Conservation (phyloP, 495 filamentous ascomycete species). For the Penicillium paradoxum region DNA sequence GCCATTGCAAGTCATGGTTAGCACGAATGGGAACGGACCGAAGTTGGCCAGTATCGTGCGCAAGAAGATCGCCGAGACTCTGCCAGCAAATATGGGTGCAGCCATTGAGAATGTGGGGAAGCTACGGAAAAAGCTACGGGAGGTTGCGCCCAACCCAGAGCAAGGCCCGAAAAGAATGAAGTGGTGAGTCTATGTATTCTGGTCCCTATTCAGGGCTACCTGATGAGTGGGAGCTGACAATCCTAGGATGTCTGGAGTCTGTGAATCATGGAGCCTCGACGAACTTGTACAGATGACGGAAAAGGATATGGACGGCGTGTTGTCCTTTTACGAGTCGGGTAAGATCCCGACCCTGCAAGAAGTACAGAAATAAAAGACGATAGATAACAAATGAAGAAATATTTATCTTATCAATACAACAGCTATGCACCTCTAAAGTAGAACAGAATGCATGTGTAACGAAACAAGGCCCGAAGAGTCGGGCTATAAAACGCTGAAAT, state of each 20-base stretch:
- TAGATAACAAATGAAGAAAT: slow-evolving; percentile 1
- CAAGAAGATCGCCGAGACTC: slow-evolving; percentile 67
- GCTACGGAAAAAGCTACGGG: slow-evolving; percentile 72
- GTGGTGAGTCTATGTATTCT: slow-evolving; percentile 52
- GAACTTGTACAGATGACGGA: slow-evolving; percentile 83
- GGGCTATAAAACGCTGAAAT: slow-evolving; percentile 18
- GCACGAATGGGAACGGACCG: slow-evolving; percentile 94
- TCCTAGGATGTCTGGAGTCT: slow-evolving; percentile 79
- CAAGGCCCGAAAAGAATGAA: slow-evolving; percentile 89
- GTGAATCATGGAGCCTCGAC: slow-evolving; percentile 79
- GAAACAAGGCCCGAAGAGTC: slow-evolving; percentile 1
- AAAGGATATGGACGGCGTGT: slow-evolving; percentile 72
- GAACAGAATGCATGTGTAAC: slow-evolving; percentile 11
- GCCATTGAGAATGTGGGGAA: slow-evolving; percentile 80
- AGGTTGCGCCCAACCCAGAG: slow-evolving; percentile 62
- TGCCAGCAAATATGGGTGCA: slow-evolving; percentile 72
- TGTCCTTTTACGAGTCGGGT: slow-evolving; percentile 60
- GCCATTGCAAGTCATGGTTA: slow-evolving; percentile 95
- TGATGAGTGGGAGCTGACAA: background rate
- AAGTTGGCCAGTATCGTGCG: slow-evolving; percentile 84
- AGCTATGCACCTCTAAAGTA: slow-evolving; percentile 27
- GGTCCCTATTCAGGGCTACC: background rate
- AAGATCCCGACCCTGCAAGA: slow-evolving; percentile 38
- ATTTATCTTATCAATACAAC: slow-evolving; percentile 26
- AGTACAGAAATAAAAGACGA: slow-evolving; percentile 22